A percentile compares a stretch with the other conserved stretches of the same genome.
Evolutionary conservation across 2,329 filamentous ascomycete species (phyloP).

Genomic region (Didymella sp.): DNA sequence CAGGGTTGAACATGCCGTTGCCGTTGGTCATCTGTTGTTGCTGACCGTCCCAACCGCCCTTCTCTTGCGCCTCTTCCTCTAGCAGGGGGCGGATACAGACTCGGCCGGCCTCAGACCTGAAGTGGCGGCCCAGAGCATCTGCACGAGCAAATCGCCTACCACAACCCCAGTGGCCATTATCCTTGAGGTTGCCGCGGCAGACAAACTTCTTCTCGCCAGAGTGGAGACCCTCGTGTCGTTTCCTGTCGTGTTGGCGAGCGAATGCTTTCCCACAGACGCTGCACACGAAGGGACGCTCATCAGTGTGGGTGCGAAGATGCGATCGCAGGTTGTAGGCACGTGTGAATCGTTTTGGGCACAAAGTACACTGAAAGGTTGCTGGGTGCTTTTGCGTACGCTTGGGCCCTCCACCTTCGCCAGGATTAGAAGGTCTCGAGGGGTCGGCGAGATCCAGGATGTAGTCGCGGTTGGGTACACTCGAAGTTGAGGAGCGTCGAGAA

Average conservation of each 20-base stretch:
- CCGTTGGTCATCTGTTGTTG: conserved; percentile 64
- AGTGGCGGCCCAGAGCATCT: conserved; percentile 92
- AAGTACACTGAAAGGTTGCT: conserved; percentile 90
- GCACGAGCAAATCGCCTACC: conserved; percentile 91
- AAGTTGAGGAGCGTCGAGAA: conserved; percentile 59
- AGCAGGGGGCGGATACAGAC: conserved; percentile 97
- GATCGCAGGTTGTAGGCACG: conserved; percentile 95
- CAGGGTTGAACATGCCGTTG: conserved; percentile 53
- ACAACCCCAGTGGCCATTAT: conserved; percentile 87
- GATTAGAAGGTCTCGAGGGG: conserved; percentile 74
- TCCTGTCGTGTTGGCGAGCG: conserved; percentile 94
- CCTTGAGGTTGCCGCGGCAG: conserved; percentile 88
- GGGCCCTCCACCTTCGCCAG: conserved; percentile 53
- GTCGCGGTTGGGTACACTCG: conserved; percentile 65
- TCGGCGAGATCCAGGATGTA: conserved; percentile 92
- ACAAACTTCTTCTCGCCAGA: conserved; percentile 99
- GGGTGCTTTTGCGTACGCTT: conserved; percentile 97
- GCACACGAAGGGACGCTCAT: conserved; percentile 96
- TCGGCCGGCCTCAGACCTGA: conserved; percentile 91
- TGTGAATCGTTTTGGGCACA: conserved; percentile 96
- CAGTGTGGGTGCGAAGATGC: conserved; percentile 93
- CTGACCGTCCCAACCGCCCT: conserved; percentile 65
- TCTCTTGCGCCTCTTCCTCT: conserved; percentile 89
- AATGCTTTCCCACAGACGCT: conserved; percentile 97
- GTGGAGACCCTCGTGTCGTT: conserved; percentile 94